Evolutionary conservation across 257 asterid genomes (phyloP), one percentile per base, ranked within the genome.

Genomic region (Eucommia ulmoides): DNA sequence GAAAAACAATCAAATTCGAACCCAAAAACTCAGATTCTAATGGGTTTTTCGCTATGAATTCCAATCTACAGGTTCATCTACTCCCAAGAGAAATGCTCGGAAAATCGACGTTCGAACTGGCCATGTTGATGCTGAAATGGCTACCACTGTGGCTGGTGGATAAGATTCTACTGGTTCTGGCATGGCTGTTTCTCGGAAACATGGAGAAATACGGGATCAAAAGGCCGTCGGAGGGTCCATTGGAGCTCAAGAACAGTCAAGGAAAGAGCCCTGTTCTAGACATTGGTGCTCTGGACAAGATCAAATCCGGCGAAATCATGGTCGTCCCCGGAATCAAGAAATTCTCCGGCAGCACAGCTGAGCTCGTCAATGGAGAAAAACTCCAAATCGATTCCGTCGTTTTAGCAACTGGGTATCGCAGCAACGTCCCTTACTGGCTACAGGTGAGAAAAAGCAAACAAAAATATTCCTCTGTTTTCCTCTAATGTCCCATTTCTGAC

Each of bases 341-440:
- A 38, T 76, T 88, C 67, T 48, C 75, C 1, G 48, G 71, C 9
- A 62, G 71, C 8, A 44, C 20, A 24, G 92, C 68, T 18, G 93
- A 83, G 58, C 72, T 88, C 14, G 64, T 52, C 3, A 61, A 61
- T 26, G 95, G 97, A 1, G 59, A 69, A 33, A 65, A 15, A 20
- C 62, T 83, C 5, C 69, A 76, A 23, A 47, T 76, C 23, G 97
- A 88, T 51, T 66, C 97, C 0, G 93, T 88, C 7, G 69, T 88
- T 41, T 44, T 88, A 42, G 97, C 97, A 8, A 88, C 97, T 0
- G 97, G 97, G 1, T 88, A 88, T 51, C 41, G 81, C 66, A 88
- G 97, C 84, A 88, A 88, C 60, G 97, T 88, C 20, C 97, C 97
- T 19, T 81, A 58, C 66, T 88, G 97, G 97, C 81, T 88, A 21